A percentile compares a stretch with the other conserved stretches of the same genome.
phyloP scores from a whole-genome alignment of 345 rosid genomes.

The Aethionema arabicum region DNA sequence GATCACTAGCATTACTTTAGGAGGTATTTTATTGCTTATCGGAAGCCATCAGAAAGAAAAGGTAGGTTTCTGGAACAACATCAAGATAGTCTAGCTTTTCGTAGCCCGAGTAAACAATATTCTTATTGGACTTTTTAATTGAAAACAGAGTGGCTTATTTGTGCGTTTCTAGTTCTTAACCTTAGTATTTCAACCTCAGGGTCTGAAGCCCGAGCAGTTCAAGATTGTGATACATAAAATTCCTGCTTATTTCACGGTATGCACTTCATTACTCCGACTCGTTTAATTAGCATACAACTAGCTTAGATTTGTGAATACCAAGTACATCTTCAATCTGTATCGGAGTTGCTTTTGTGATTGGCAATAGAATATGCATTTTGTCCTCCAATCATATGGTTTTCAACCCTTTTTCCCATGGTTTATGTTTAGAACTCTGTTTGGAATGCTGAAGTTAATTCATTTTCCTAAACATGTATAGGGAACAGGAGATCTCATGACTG shows the following conservation, averaged over 20 bases:
- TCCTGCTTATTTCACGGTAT: constrained; percentile 97
- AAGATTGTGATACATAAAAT: constrained; percentile 80
- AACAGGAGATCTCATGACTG: constrained; percentile 96
- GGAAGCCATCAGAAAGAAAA: constrained; percentile 94
- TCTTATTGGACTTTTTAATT: not conserved
- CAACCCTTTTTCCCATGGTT: not conserved
- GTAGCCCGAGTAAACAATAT: not conserved
- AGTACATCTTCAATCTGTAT: not conserved
- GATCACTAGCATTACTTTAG: constrained; percentile 83
- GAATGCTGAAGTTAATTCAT: constrained; percentile 19
- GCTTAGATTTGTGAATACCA: constrained; percentile 11
- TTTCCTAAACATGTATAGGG: constrained; percentile 54
- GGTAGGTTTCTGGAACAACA: constrained; percentile 40
- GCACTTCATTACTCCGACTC: constrained; percentile 5
- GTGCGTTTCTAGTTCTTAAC: not conserved
- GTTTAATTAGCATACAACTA: not conserved
- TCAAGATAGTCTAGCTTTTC: constrained; percentile 1
- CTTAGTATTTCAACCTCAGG: constrained; percentile 44
- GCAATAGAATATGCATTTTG: not conserved
- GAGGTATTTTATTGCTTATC: constrained; percentile 74
- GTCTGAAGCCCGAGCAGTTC: constrained; percentile 76
- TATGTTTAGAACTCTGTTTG: not conserved
- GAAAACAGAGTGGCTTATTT: not conserved
- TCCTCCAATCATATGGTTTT: not conserved
- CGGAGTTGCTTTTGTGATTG: not conserved